These are phyloP conservation scores for Arxiozyma slooffiae DNA, from an alignment of 1,139 yeast genomes.

Conservation along the genomic window DNA sequence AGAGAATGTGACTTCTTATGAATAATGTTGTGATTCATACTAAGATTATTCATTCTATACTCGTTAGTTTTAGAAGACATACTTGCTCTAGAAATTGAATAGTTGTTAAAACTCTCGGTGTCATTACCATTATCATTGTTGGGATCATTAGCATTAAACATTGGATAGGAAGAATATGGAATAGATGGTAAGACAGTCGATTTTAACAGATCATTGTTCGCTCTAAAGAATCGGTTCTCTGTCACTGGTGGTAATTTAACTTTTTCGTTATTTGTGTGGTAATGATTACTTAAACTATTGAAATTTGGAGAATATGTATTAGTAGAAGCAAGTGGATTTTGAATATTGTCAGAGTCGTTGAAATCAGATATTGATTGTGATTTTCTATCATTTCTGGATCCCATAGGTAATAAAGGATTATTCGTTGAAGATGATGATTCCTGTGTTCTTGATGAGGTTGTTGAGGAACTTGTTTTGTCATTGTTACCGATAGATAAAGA, in stretches of 20 bases:
- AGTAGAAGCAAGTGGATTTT: not conserved
- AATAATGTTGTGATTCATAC: not conserved
- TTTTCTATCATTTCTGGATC: not conserved
- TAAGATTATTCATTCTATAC: not conserved
- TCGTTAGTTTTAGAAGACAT: not conserved
- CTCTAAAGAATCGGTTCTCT: conserved; percentile 1
- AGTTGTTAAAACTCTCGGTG: not conserved
- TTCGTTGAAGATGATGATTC: not conserved
- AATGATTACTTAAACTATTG: not conserved
- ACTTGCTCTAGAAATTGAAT: not conserved
- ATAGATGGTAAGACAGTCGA: conserved; percentile 1
- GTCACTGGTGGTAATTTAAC: conserved; percentile 2
- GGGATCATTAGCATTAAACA: not conserved
- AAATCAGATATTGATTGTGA: not conserved
- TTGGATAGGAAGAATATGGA: conserved; percentile 4
- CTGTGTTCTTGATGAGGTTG: not conserved
- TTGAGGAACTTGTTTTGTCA: not conserved
- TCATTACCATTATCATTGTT: not conserved
- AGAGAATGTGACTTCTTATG: not conserved
- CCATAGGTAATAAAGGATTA: not conserved
- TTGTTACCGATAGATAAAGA: not conserved
- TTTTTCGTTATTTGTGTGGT: not conserved
- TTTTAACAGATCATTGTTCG: not conserved
- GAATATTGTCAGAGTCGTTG: not conserved
- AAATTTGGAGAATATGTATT: not conserved